Base-by-base conservation (phyloP, 257 asterid species). In the Buddleja alternifolia region DNA sequence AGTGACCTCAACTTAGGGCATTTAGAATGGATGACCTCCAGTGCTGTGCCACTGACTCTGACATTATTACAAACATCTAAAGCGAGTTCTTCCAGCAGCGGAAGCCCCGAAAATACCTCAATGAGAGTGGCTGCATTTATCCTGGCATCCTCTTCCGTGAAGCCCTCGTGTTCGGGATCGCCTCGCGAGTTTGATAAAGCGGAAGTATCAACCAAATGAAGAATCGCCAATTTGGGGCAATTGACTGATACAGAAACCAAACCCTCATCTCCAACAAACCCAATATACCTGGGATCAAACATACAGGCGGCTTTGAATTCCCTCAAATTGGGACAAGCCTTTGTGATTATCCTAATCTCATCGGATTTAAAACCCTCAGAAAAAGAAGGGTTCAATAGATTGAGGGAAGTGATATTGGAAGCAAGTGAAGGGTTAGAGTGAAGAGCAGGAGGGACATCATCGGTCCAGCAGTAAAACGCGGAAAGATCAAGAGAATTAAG, bases 381-480 rank as follows among this genome's bases (percentile, higher is more conserved):
- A 36, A 88, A 87, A 0, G 97, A 84, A 3, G 95, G 88, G 46
- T 93, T 93, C 69, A 93, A 55, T 19, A 87, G 78, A 81, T 93
- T 78, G 19, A 93, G 83, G 44, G 62, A 55, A 0, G 78, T 84
- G 66, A 90, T 82, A 29, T 64, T 76, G 0, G 85, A 48, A 0
- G 90, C 80, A 10, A 85, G 73, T 0, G 51, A 1, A 4, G 90
- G 86, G 67, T 72, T 60, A 2, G 87, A 61, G 24, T 78, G 76
- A 6, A 90, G 76, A 3, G 96, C 87, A 3, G 84, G 82, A 7
- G 88, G 85, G 60, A 89, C 75, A 75, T 93, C 96, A 45, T 93
- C 99, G 4, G 96, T 87, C 97, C 99, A 93, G 81, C 97, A 89
- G 17, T 93, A 93, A 29, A 90, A 93, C 4, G 73, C 25, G 2